Conservation (phyloP, 176 grass and related monocot genomes). For the Musa troglodytarum region DNA sequence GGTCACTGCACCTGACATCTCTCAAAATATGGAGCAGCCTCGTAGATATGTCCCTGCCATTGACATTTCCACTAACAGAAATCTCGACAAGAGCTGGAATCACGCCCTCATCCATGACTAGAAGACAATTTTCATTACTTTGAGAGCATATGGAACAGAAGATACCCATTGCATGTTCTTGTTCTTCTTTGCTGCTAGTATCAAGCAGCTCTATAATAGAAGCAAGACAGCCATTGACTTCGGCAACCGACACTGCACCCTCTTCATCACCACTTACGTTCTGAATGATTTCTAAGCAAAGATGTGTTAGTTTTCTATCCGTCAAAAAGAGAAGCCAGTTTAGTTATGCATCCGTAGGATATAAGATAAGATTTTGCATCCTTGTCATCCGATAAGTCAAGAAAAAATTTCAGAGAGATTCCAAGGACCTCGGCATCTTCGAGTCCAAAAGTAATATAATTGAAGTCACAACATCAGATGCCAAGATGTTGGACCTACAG, state of each 20-base stretch:
- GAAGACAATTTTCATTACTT: conserved; percentile 49
- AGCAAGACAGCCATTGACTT: conserved; percentile 43
- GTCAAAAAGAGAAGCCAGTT: conserved; percentile 39
- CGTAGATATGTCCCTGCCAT: conserved; percentile 40
- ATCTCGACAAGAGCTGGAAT: conserved; percentile 81
- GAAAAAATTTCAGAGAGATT: conserved; percentile 51
- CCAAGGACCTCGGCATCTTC: conserved; percentile 46
- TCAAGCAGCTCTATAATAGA: conserved; percentile 68
- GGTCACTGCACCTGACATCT: conserved; percentile 48
- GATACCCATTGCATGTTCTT: conserved; percentile 54
- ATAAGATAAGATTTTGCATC: conserved; percentile 43
- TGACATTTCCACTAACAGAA: conserved; percentile 65
- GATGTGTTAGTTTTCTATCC: conserved; percentile 47
- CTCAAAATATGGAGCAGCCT: conserved; percentile 73
- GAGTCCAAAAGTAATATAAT: conserved; percentile 40
- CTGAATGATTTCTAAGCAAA: conserved; percentile 51
- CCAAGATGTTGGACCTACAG: conserved; percentile 36
- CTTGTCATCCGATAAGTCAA: conserved; percentile 39
- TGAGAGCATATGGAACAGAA: conserved; percentile 54
- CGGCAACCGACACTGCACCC: conserved; percentile 35
- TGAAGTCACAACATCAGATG: conserved; percentile 36
- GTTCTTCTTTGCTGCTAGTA: conserved; percentile 46
- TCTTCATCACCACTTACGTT: conserved; percentile 60
- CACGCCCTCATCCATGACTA: conserved; percentile 80
- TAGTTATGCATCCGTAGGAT: conserved; percentile 55